Base-by-base conservation (phyloP, 805 yeast species). In the Saccharomycopsis sp. region DNA sequence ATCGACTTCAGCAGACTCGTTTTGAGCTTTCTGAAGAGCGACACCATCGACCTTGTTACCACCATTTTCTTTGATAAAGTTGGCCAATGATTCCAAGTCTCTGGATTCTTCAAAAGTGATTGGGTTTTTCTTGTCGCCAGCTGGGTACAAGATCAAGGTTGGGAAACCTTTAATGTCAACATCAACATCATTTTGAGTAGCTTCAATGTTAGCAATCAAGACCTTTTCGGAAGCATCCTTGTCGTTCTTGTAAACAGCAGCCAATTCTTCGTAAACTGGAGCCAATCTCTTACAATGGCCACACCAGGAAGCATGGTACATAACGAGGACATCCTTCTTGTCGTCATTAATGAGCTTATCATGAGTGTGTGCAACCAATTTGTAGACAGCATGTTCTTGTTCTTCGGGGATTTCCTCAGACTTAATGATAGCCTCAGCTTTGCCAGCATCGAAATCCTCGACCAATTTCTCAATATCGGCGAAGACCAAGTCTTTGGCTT, bases 301-400 rank as follows among this genome's bases (percentile, higher is more conserved):
- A 78, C 97, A 91, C 97, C 97, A 92, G 75, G 96, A 96, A 54
- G 98, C 97, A 70, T 89, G 92, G 75, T 92, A 93, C 77, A 89
- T 88, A 58, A 93, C 96, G 58, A 92, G 74, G 42, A 88, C 85
- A 70, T 87, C 93, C 75, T 84, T 86, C 20, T 64, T 68, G 56
- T 70, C 68, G 66, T 85, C 84, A 34, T 72, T 73, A 56, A 89
- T 80, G 60, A 89, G 74, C 38, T 79, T 82, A 55, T 87, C 86
- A 74, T 89, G 94, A 69, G 84, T 89, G 75, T 84, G 81, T 65
- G 90, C 96, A 62, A 93, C 97, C 65, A 93, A 79, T 68, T 82
- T 86, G 70, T 78, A 76, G 53, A 87, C 93, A 56, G 86, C 83
- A 55, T 82, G 79, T 67, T 86, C 87, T 78, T 93, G 97, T 58